Conservation (phyloP, 2,329 filamentous ascomycete genomes). For the Scedosporium boydii region DNA sequence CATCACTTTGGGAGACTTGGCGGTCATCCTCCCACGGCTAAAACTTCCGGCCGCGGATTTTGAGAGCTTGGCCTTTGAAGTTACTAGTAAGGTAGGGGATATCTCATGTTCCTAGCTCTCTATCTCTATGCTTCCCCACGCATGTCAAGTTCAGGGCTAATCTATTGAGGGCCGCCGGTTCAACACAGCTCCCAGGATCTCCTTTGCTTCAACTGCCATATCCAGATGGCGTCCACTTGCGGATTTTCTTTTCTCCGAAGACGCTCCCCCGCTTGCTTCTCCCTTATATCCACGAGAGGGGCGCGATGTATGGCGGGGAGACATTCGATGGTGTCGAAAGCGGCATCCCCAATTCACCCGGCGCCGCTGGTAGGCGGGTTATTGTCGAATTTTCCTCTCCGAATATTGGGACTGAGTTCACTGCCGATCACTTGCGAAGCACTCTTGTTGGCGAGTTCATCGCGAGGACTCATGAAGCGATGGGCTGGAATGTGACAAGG, state of each 20-base stretch:
- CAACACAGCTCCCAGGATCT: slow-evolving; percentile 41
- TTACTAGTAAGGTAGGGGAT: neutral
- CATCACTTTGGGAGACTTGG: slow-evolving; percentile 10
- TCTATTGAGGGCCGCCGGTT: slow-evolving; percentile 1
- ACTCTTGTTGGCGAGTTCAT: slow-evolving; percentile 63
- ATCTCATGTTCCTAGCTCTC: neutral
- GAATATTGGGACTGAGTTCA: slow-evolving; percentile 70
- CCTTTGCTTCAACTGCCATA: slow-evolving; percentile 47
- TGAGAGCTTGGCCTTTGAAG: slow-evolving; percentile 1
- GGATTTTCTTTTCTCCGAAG: slow-evolving; percentile 55
- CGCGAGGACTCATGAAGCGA: slow-evolving; percentile 52
- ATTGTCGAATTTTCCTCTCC: slow-evolving; percentile 67
- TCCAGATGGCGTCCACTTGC: slow-evolving; percentile 48
- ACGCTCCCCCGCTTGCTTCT: slow-evolving; percentile 48
- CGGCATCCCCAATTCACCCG: slow-evolving; percentile 13
- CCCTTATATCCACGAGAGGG: slow-evolving; percentile 47
- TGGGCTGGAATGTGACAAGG: slow-evolving; percentile 58
- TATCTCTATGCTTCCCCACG: neutral
- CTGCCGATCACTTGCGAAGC: slow-evolving; percentile 58
- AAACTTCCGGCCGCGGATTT: slow-evolving; percentile 8
- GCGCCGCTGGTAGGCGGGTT: slow-evolving; percentile 35
- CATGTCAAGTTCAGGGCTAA: neutral
- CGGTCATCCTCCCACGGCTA: slow-evolving; percentile 10
- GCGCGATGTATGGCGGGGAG: slow-evolving; percentile 50
- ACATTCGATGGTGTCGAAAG: slow-evolving; percentile 48